These are phyloP conservation scores for Eucalyptus guilfoylei DNA, from an alignment of 345 rosid species.

Conservation along the genomic window DNA sequence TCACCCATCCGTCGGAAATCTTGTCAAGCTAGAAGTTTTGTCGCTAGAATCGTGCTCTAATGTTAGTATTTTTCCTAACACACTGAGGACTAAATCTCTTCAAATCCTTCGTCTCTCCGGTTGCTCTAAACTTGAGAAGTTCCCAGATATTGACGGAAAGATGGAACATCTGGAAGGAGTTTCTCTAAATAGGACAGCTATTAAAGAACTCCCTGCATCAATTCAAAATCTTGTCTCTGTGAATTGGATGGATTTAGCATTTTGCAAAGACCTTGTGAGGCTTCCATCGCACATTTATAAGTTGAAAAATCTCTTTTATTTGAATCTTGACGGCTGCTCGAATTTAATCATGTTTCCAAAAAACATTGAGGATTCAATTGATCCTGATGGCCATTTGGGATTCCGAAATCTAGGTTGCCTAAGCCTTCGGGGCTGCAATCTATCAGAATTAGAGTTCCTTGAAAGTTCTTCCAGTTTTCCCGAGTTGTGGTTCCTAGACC, in stretches of 20 bases:
- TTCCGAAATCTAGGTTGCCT: rapidly evolving
- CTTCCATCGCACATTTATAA: background rate
- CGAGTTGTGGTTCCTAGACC: rapidly evolving
- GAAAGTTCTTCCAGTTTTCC: too few species aligned
- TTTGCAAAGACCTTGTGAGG: rapidly evolving
- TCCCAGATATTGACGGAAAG: background rate
- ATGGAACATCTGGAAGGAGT: rapidly evolving
- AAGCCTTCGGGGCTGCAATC: rapidly evolving
- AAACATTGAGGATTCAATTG: too few species aligned
- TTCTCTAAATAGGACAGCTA: rapidly evolving
- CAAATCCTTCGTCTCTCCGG: rapidly evolving
- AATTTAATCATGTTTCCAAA: too few species aligned
- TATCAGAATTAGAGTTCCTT: too few species aligned
- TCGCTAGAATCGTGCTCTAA: rapidly evolving
- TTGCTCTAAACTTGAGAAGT: background rate
- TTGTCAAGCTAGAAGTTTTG: background rate
- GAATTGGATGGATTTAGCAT: rapidly evolving
- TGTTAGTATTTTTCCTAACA: background rate
- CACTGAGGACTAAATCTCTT: background rate
- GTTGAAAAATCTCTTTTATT: background rate
- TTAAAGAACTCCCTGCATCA: background rate
- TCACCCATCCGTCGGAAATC: background rate
- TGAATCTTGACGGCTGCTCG: rapidly evolving
- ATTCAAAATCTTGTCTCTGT: too few species aligned
- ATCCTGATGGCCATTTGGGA: rapidly evolving